These are phyloP conservation scores for Jacaranda copaia DNA, from an alignment of 257 asterid species.

Conservation along the genomic window DNA sequence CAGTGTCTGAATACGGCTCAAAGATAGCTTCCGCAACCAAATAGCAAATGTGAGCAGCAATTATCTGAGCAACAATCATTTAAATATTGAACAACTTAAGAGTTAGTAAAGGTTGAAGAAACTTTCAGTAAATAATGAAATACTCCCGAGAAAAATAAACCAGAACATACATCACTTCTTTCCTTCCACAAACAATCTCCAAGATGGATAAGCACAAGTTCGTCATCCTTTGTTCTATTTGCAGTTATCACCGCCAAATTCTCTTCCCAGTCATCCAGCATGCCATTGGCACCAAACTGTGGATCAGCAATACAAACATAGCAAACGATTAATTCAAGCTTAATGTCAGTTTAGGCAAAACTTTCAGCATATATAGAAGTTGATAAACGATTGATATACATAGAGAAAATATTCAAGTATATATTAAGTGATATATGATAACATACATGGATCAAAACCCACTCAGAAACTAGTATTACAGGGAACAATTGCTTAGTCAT, in stretches of 20 bases:
- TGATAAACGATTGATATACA: background rate
- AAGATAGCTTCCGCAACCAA: slow-evolving; percentile 93
- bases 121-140: slow-evolving; percentile 22
- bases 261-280: slow-evolving; percentile 98
- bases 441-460: background rate
- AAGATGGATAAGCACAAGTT: slow-evolving; percentile 92
- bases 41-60: slow-evolving; percentile 97
- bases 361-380: background rate
- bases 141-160: slow-evolving; percentile 13
- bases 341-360: background rate
- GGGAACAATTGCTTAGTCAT: too few relatives aligned
- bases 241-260: slow-evolving; percentile 96
- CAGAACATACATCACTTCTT: slow-evolving; percentile 81
- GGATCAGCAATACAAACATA: slow-evolving; percentile 28
- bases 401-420: background rate
- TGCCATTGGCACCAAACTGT: slow-evolving; percentile 72
- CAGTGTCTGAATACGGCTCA: slow-evolving; percentile 84
- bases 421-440: slow-evolving; percentile 9
- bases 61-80: slow-evolving; percentile 56
- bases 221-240: slow-evolving; percentile 94
- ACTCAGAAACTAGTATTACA: background rate
- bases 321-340: slow-evolving; percentile 28
- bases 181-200: slow-evolving; percentile 99
- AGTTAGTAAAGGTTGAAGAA: slow-evolving; percentile 18
- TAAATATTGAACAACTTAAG: slow-evolving; percentile 20